A percentile compares a stretch with the other conserved stretches of the same genome.
Evolutionary conservation across 177 flowering plant genomes (phyloP).

Genomic region (Telopea speciosissima): DNA sequence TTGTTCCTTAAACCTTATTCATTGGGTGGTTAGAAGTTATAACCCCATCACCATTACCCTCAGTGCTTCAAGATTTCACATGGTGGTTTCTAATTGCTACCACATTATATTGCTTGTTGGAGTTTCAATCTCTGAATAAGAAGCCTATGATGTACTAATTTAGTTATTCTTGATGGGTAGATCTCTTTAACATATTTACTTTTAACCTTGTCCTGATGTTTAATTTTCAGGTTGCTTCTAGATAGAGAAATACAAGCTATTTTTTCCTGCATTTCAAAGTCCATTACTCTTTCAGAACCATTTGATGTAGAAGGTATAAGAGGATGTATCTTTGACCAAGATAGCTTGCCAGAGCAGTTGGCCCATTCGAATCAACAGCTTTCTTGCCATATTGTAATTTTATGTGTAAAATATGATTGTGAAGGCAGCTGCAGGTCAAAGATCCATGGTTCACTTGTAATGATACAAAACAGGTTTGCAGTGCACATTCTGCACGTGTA

Average conservation of each 20-base stretch:
- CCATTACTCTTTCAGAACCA: neutral
- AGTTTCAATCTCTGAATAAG: too few relatives aligned
- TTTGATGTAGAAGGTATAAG: constrained; percentile 1
- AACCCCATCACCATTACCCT: neutral
- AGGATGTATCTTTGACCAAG: neutral
- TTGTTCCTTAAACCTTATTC: too few relatives aligned
- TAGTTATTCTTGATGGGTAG: neutral
- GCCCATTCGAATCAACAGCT: neutral
- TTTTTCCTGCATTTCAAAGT: neutral
- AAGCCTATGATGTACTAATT: too few relatives aligned
- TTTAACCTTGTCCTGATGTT: neutral
- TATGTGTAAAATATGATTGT: neutral
- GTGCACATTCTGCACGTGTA: neutral
- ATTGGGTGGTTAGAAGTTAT: too few relatives aligned
- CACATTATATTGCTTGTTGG: neutral
- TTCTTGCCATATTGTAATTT: neutral
- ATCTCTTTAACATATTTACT: neutral
- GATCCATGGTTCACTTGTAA: neutral
- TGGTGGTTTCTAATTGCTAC: neutral
- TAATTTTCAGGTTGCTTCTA: neutral
- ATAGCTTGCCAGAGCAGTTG: neutral
- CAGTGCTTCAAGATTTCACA: neutral
- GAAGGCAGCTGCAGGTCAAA: neutral
- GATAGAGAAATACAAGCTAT: neutral
- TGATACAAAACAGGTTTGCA: neutral